Percentiles rank a stretch among this genome's conserved stretches.
These are phyloP conservation scores for Podospora tetraspora DNA, from an alignment of 495 filamentous ascomycete genomes.

Conservation along the genomic window DNA sequence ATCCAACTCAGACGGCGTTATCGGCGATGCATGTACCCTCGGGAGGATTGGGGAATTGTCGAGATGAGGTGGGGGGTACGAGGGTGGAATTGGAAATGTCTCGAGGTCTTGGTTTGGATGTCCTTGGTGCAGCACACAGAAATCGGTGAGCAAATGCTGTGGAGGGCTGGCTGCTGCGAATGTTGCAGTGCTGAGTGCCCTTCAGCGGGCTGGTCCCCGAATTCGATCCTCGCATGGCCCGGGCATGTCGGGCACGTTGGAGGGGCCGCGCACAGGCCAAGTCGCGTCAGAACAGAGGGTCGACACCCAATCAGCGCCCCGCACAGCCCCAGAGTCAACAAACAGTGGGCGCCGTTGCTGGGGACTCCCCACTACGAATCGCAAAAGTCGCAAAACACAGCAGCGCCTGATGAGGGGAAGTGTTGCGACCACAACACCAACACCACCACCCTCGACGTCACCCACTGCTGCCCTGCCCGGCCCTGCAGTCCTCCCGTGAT, in stretches of 20 bases:
- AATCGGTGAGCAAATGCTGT: not conserved
- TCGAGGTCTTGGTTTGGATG: not conserved
- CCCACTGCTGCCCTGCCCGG: not conserved
- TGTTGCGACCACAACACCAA: conserved; percentile 5
- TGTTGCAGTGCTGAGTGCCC: not conserved
- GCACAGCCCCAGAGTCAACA: conserved; percentile 28
- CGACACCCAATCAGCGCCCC: conserved; percentile 6
- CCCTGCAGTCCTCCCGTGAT: conserved; percentile 9
- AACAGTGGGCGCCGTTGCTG: conserved; percentile 43
- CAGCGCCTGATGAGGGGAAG: conserved; percentile 2
- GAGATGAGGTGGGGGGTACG: too few species aligned
- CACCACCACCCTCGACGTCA: conserved; percentile 6
- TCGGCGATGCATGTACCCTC: conserved; percentile 10
- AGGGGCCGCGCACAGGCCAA: conserved; percentile 24
- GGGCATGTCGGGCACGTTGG: conserved; percentile 10
- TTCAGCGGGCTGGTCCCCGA: not conserved
- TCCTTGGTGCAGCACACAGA: not conserved
- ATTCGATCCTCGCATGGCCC: not conserved
- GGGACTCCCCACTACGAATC: conserved; percentile 24
- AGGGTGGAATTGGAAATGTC: not conserved
- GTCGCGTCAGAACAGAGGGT: conserved; percentile 18
- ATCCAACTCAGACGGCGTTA: conserved; percentile 5
- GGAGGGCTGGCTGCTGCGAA: not conserved
- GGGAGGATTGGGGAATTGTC: not conserved
- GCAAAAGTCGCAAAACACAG: conserved; percentile 4